phyloP scores from a whole-genome alignment of 1,284 basidiomycete genomes.

The Pseudozyma tsukubaensis region DNA sequence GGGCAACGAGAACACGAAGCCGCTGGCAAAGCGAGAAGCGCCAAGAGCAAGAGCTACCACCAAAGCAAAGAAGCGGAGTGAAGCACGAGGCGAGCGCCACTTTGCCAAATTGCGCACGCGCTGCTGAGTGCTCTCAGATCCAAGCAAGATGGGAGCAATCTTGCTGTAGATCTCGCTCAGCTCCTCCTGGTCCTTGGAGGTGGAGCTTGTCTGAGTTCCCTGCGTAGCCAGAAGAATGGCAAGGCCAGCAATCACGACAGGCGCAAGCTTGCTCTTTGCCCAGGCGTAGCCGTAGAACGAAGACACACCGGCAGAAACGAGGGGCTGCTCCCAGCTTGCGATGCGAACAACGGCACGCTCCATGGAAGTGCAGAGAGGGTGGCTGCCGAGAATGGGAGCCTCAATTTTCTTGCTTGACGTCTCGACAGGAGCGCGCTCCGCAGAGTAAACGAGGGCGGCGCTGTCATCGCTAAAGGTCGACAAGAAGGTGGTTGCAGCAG shows the following conservation, averaged over 20 bases:
- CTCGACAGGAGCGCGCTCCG: conserved; percentile 14
- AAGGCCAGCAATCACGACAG: conserved; percentile 18
- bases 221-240: conserved; percentile 22
- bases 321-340: conserved; percentile 40
- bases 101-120: conserved; percentile 44
- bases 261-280: conserved; percentile 33
- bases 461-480: conserved; percentile 27
- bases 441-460: conserved; percentile 30
- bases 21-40: conserved; percentile 13
- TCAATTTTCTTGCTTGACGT: not conserved
- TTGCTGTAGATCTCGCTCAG: conserved; percentile 25
- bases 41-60: conserved; percentile 16
- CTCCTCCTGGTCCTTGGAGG: conserved; percentile 14
- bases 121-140: conserved; percentile 36
- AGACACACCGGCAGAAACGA: conserved; percentile 21
- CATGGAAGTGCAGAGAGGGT: conserved; percentile 37
- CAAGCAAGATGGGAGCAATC: conserved; percentile 23
- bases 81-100: conserved; percentile 40
- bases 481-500: conserved; percentile 29
- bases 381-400: conserved; percentile 13
- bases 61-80: conserved; percentile 22
- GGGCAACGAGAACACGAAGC: conserved; percentile 17
- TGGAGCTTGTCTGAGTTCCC: conserved; percentile 1
- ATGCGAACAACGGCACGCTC: conserved; percentile 20
- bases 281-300: conserved; percentile 36